phyloP scores from a whole-genome alignment of 148 eudicot genomes.

The Rhododendron mucronatum region DNA sequence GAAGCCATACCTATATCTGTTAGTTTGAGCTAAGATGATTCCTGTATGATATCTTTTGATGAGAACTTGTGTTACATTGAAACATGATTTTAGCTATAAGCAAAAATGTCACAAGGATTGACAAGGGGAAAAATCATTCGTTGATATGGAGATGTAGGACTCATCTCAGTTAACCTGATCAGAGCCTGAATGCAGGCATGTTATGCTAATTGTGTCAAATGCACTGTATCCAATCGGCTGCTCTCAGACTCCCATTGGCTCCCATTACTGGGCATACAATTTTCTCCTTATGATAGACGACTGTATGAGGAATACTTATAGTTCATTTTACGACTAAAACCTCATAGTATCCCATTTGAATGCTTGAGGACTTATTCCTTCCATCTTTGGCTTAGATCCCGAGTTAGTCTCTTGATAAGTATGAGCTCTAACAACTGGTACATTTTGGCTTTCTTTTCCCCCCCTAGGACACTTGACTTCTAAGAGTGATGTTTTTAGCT shows the following conservation, averaged over 20 bases:
- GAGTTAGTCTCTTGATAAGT: background rate
- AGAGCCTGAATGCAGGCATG: background rate
- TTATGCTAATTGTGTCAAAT: background rate
- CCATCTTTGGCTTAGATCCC: background rate
- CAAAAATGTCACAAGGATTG: background rate
- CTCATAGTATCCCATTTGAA: background rate
- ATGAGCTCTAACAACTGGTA: background rate
- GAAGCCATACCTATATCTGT: background rate
- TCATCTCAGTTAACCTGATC: background rate
- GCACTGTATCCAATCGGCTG: background rate
- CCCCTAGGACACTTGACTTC: constrained; percentile 83
- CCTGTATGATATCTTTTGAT: background rate
- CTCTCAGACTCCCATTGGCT: background rate
- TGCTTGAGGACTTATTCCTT: background rate
- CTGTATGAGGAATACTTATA: background rate
- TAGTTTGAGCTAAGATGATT: background rate
- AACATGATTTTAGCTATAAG: background rate
- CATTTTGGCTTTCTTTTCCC: constrained; percentile 9
- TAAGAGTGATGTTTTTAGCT: constrained; percentile 92
- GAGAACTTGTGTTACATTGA: background rate
- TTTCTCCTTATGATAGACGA: background rate
- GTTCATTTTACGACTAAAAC: background rate
- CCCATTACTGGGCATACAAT: background rate
- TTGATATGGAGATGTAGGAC: background rate
- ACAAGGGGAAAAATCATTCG: background rate